Base-by-base conservation (phyloP, 164 flowering plant species). In the Magnolia sinica region DNA sequence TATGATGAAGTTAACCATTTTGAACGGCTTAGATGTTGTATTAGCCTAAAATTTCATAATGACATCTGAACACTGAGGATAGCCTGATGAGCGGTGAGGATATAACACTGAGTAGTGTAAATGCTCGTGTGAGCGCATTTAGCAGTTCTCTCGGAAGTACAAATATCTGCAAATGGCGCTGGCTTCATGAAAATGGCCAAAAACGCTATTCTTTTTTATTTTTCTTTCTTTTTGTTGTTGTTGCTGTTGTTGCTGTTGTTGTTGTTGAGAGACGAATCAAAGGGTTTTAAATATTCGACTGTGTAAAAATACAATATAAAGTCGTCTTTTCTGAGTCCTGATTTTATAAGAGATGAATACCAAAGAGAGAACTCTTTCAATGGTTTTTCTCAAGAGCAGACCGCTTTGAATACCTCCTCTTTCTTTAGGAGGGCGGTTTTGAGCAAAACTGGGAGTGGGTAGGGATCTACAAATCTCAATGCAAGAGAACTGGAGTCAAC, bases 111-210 rank as follows among this genome's bases (percentile, higher is more conserved):
- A 37, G 45, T 37, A 37, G 45, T 37, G 45, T 37, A 37, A 37
- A 37, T 37, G 45, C 45, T 37, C 45, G 45, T 3, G 45, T 3
- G 45, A 37, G 45, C 6, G 7, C 7, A 37, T 37, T 3, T 37
- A 37, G 45, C 45, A 37, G 4, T 37, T 37, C 45, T 37, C 45
- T 37, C 7, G 45, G 45, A 37, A 37, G 45, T 37, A 37, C 45
- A 37, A 37, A 37, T 2, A 68, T 49, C 50, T 70, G 79, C 61
- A 74, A 73, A 76, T 31, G 72, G 64, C 76, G 5, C 59, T 64
- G 68, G 58, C 76, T 70, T 1, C 31, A 29, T 22, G 71, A 68
- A 68, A 68, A 29, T 29, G 71, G 11, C 71, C 71, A 68, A 14
- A 68, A 29, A 68, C 50, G 71, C 37, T 68, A 13, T 68, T 68